Evolutionary conservation across 2,329 filamentous ascomycete species (phyloP).

Genomic region (Epichloe aotearoae): DNA sequence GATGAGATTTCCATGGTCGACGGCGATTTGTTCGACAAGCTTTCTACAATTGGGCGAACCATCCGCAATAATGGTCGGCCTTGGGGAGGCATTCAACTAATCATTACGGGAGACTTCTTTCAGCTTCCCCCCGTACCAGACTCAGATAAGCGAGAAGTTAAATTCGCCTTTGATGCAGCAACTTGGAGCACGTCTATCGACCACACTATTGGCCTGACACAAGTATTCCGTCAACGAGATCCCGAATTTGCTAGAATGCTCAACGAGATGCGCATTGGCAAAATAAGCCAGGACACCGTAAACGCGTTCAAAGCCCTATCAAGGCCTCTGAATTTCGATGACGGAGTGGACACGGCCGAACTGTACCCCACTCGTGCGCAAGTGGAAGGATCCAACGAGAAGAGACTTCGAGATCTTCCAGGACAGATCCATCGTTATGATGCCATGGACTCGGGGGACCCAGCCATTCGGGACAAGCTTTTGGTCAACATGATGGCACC

Average conservation of each 20-base stretch:
- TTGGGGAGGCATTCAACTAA: constrained; percentile 90
- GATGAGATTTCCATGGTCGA: constrained; percentile 99
- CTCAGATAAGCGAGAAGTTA: constrained; percentile 50
- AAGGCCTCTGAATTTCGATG: constrained; percentile 57
- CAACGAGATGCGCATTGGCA: constrained; percentile 92
- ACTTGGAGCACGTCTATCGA: constrained; percentile 90
- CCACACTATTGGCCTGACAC: constrained; percentile 87
- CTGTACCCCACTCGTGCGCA: constrained; percentile 84
- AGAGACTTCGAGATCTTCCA: constrained; percentile 56
- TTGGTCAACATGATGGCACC: constrained; percentile 90
- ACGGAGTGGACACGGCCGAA: constrained; percentile 63
- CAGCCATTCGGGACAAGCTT: constrained; percentile 57
- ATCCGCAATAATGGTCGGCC: constrained; percentile 84
- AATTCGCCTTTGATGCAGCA: constrained; percentile 84
- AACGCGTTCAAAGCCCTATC: constrained; percentile 61
- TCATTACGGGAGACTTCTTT: constrained; percentile 97
- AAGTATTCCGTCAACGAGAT: constrained; percentile 94
- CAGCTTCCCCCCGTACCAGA: constrained; percentile 92
- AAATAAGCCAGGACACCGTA: constrained; percentile 63
- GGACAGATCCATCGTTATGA: constrained; percentile 57
- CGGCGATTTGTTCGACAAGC: constrained; percentile 90
- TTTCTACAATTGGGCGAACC: constrained; percentile 72
- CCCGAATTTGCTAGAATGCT: constrained; percentile 82
- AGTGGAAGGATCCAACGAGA: constrained; percentile 75
- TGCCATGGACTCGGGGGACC: constrained; percentile 66